Evolutionary conservation across 2,329 filamentous ascomycete species (phyloP), one percentile per base, ranked within the genome.

Genomic region (Chrysoporthe puriensis): DNA sequence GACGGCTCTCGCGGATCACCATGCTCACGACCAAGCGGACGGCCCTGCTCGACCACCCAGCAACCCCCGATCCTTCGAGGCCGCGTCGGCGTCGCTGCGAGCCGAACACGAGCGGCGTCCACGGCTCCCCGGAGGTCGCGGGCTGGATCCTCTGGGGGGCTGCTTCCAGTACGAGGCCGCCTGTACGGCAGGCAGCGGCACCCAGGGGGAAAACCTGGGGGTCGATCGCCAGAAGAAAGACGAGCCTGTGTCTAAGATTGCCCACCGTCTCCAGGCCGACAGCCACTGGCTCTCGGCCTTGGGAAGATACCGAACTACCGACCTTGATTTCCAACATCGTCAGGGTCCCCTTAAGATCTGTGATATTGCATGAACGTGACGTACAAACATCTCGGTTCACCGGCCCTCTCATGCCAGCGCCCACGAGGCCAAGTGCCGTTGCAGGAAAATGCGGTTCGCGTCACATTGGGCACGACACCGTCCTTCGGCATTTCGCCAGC

Each of bases 351-450:
- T 57, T 57, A 57, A 36, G 7, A 57, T 4, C 14, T 57, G 32
- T 57, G 34, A n/a, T 57, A 57, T 57, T 57, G 54, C 54, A 57
- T 40, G 32, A 16, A 7, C 50, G 54, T 40, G 54, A 40, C 54
- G 54, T n/a, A 57, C 34, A 40, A 13, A 21, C 14, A 57, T 57
- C 3, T 57, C 32, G 34, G 16, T 14, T 18, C 16, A 13, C 54
- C 36, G 54, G 54, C 16, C 18, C 7, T 40, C 34, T 18, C 16
- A 13, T 57, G 54, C 54, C 32, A 36, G 18, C 7, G 32, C 34
- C 54, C 34, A 40, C 54, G 16, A 57, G 54, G 34, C n/a, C 54
- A 57, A 57, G 32, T 57, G 54, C 54, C 54, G 54, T 32, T 57
- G 54, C 54, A 40, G 32, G n/a, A 18, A 40, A 11, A 57, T 40